Conservation (phyloP, 2,329 filamentous ascomycete species). For the Trichoderma arundinaceum region DNA sequence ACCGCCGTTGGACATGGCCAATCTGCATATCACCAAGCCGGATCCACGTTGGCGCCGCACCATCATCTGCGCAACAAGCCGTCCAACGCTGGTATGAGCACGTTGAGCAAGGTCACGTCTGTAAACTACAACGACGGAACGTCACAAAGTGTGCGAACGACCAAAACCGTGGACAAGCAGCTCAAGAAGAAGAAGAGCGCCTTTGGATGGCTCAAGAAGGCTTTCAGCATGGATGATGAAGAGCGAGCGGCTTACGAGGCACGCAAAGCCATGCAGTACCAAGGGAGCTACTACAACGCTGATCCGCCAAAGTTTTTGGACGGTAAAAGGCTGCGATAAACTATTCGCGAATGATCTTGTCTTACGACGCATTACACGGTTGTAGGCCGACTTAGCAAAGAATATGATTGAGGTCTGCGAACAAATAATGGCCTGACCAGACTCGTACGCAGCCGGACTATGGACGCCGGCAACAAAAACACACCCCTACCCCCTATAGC, state of each 20-base stretch:
- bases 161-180: conserved; percentile 46
- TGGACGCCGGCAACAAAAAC: background rate
- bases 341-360: background rate
- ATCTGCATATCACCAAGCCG: conserved; percentile 40
- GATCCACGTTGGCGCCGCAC: conserved; percentile 44
- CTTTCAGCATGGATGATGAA: conserved; percentile 68
- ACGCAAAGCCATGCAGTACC: conserved; percentile 53
- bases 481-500: background rate
- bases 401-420: too few species aligned
- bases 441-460: background rate
- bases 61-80: conserved; percentile 56
- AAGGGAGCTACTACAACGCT: conserved; percentile 56
- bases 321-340: conserved; percentile 54
- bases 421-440: too few species aligned
- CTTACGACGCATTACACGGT: too few species aligned
- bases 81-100: conserved; percentile 63
- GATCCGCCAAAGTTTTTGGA: conserved; percentile 62
- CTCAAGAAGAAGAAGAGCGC: conserved; percentile 71
- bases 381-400: too few species aligned
- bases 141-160: conserved; percentile 38
- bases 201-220: conserved; percentile 72
- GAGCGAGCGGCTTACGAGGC: conserved; percentile 65
- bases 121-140: conserved; percentile 51
- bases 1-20: conserved; percentile 48
- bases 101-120: conserved; percentile 60